Percentiles rank a stretch among this genome's conserved stretches.
Conservation (phyloP, 345 rosid genomes). For the Aquilaria yunnanensis region DNA sequence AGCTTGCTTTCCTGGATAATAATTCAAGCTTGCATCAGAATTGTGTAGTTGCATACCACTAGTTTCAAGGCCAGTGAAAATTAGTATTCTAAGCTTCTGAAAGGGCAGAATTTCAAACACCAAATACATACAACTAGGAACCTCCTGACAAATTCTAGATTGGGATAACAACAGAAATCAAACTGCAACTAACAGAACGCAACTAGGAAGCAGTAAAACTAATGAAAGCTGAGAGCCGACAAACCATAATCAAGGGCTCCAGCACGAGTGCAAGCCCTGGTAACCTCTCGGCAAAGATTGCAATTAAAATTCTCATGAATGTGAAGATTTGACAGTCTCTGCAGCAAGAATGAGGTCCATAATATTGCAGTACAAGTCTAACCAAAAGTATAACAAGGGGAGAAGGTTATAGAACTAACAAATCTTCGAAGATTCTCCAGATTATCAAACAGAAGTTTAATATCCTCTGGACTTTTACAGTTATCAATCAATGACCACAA, state of each 20-base stretch:
- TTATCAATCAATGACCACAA: conserved; percentile 67
- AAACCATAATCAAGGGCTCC: conserved; percentile 77
- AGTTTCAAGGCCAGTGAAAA: not conserved
- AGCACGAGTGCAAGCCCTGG: conserved; percentile 65
- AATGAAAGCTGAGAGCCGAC: conserved; percentile 7
- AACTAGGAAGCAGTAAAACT: not conserved
- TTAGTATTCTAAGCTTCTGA: not conserved
- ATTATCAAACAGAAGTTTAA: conserved; percentile 57
- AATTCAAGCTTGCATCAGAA: conserved; percentile 4
- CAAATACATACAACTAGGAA: conserved; percentile 3
- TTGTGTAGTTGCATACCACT: not conserved
- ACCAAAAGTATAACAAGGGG: conserved; percentile 1
- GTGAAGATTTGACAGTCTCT: conserved; percentile 81
- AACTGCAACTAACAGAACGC: too few species aligned
- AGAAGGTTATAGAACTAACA: conserved; percentile 36
- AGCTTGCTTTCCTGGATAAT: conserved; percentile 61
- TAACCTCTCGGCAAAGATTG: conserved; percentile 75
- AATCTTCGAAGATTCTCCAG: conserved; percentile 67
- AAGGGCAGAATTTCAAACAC: conserved; percentile 6
- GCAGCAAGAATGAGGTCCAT: conserved; percentile 21
- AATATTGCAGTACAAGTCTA: not conserved
- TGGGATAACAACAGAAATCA: too few species aligned
- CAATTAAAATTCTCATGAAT: conserved; percentile 73
- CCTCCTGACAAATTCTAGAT: not conserved
- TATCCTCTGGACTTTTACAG: conserved; percentile 60